Evolutionary conservation across 2,329 filamentous ascomycete species (phyloP).

Genomic region (Macrophomina pseudophaseolina): DNA sequence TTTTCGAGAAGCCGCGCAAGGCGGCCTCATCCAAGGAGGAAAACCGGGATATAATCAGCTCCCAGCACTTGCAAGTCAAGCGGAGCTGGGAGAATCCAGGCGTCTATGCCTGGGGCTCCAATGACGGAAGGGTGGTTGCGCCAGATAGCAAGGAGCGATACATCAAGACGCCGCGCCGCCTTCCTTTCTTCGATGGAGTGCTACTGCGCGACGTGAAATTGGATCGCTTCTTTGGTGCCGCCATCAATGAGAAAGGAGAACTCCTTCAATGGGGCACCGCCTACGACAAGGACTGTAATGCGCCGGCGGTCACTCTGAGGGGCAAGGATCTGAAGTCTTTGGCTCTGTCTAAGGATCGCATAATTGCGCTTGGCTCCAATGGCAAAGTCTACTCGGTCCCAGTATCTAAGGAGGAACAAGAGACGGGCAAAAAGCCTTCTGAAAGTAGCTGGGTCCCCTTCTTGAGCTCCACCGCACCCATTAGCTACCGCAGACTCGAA

Average conservation of each 20-base stretch:
- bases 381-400: constrained; percentile 87
- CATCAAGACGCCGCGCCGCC: constrained; percentile 79
- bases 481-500: constrained; percentile 76
- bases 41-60: constrained; percentile 76
- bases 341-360: constrained; percentile 78
- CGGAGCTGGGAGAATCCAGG: constrained; percentile 81
- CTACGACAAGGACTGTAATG: constrained; percentile 68
- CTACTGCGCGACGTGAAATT: constrained; percentile 87
- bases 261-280: constrained; percentile 88
- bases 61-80: constrained; percentile 86
- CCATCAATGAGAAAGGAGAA: constrained; percentile 85
- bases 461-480: constrained; percentile 62
- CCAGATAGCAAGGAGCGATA: constrained; percentile 77
- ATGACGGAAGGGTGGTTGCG: constrained; percentile 81
- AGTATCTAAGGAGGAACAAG: constrained; percentile 73
- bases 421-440: constrained; percentile 65
- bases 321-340: constrained; percentile 83
- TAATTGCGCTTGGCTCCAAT: constrained; percentile 75
- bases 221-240: constrained; percentile 79
- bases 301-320: constrained; percentile 73
- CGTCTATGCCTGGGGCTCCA: constrained; percentile 93
- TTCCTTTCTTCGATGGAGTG: constrained; percentile 82
- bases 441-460: constrained; percentile 76
- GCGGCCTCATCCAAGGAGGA: constrained; percentile 67
- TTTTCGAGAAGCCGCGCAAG: constrained; percentile 70